Evolutionary conservation across 2,329 filamentous ascomycete species (phyloP), one percentile per base, ranked within the genome.

Genomic region (Graphilbum sp.): DNA sequence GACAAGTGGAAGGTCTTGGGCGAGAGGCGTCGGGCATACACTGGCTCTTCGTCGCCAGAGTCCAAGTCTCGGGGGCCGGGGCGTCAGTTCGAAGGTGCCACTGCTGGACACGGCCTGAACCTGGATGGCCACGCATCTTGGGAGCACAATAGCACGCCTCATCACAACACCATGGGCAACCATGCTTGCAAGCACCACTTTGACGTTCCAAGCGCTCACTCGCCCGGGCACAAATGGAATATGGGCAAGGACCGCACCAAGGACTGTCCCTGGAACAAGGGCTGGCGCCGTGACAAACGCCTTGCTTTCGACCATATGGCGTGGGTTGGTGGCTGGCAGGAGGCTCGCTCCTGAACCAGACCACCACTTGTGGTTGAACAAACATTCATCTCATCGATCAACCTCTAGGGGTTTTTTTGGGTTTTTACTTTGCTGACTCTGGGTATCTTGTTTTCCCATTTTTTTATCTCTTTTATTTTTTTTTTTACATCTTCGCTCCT

Each of bases 1-100:
- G 88, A 95, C 59, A 94, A 93, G 56, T 96, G 88, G 88, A 75
- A 81, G 19, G 82, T 76, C 12, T 67, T 96, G 35, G 88, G 88
- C 45, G 81, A 93, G 54, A 79, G 81, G 50, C 74, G 88, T 39
- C 77, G 86, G 43, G 82, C 74, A 41, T 72, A 69, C 52, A 62
- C 57, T 23, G 67, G 69, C 34, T 57, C 61, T 34, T 62, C 66
- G 43, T 61, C 69, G 47, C 49, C 61, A 21, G 43, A 43, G 25
- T 36, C 45, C 30, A 69, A 66, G 54, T 62, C 64, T 46, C n/a
- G n/a, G n/a, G n/a, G n/a, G n/a, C n/a, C n/a, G n/a, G n/a, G n/a
- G n/a, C n/a, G n/a, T n/a, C n/a, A 59, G 47, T 56, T 66, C 52
- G 63, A 61, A 49, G 58, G 64, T 52, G 63, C 62, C 53, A 57